Evolutionary conservation across 1,284 basidiomycete genomes (phyloP).

Genomic region (Calocybe gambosa): DNA sequence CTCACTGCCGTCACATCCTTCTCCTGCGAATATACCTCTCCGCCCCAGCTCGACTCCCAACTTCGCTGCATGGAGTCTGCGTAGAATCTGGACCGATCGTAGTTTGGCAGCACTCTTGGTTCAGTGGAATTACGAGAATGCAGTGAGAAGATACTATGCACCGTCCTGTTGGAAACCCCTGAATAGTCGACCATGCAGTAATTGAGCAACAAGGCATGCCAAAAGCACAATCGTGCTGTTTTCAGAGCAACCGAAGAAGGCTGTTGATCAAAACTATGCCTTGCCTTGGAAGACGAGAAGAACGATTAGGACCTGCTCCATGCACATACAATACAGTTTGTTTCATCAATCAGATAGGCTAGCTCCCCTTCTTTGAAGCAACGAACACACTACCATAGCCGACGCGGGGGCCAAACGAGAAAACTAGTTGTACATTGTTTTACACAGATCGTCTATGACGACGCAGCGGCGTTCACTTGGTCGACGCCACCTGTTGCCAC

Average conservation of each 20-base stretch:
- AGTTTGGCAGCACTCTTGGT: too few species aligned
- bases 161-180: too few species aligned
- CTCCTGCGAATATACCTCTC: conserved; percentile 33
- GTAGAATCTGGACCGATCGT: too few species aligned
- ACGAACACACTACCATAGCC: too few species aligned
- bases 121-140: too few species aligned
- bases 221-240: too few species aligned
- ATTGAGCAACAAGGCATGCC: too few species aligned
- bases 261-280: too few species aligned
- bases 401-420: background rate
- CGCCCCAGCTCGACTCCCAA: conserved; percentile 34
- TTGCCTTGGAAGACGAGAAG: conserved; percentile 49
- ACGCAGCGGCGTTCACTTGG: background rate
- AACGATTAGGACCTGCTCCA: conserved; percentile 22
- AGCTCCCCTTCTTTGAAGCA: background rate
- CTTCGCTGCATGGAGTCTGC: conserved; percentile 16
- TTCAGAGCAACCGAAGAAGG: conserved; percentile 24
- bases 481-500: conserved; percentile 6
- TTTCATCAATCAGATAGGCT: background rate
- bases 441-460: background rate
- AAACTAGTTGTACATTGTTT: background rate
- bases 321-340: too few species aligned
- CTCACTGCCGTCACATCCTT: too few species aligned
- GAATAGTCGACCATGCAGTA: too few species aligned
- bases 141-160: too few species aligned